Percentiles rank a stretch among this genome's conserved stretches.
These are phyloP conservation scores for Hevea brasiliensis DNA, from an alignment of 345 rosid genomes.

Conservation along the genomic window DNA sequence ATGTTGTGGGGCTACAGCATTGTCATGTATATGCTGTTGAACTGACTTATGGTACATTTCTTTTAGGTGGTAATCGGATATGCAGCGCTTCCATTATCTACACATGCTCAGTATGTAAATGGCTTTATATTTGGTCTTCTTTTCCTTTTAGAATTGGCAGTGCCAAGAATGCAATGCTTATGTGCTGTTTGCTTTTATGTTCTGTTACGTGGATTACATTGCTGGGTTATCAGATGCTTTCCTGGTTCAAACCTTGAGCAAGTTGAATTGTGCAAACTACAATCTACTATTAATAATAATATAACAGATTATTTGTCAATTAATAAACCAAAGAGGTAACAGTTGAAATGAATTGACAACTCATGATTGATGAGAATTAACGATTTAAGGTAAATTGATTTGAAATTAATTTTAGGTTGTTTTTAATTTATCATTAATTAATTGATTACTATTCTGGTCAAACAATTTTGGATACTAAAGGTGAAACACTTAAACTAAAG, in stretches of 20 bases:
- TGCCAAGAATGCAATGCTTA: neutral
- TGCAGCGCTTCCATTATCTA: slow-evolving; percentile 85
- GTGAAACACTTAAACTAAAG: too few relatives aligned
- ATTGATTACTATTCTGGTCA: too few relatives aligned
- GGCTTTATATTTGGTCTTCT: slow-evolving; percentile 9
- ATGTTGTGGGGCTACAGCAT: neutral
- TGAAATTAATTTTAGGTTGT: neutral
- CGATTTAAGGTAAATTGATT: too few relatives aligned
- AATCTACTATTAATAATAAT: too few relatives aligned
- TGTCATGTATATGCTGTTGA: neutral
- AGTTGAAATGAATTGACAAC: too few relatives aligned
- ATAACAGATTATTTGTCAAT: too few relatives aligned
- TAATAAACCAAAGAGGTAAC: too few relatives aligned
- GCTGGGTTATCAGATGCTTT: neutral
- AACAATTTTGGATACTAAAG: too few relatives aligned
- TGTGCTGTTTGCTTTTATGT: neutral
- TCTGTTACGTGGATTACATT: neutral
- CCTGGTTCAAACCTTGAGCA: neutral
- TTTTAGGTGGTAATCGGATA: slow-evolving; percentile 88
- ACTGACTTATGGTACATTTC: slow-evolving; percentile 17
- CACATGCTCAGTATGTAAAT: slow-evolving; percentile 82
- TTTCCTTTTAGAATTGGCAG: slow-evolving; percentile 3
- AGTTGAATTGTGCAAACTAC: neutral
- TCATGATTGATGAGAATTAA: too few relatives aligned
- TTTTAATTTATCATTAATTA: too few relatives aligned